Conservation (phyloP, 2,329 filamentous ascomycete genomes). For the Alternaria triticimaculans region DNA sequence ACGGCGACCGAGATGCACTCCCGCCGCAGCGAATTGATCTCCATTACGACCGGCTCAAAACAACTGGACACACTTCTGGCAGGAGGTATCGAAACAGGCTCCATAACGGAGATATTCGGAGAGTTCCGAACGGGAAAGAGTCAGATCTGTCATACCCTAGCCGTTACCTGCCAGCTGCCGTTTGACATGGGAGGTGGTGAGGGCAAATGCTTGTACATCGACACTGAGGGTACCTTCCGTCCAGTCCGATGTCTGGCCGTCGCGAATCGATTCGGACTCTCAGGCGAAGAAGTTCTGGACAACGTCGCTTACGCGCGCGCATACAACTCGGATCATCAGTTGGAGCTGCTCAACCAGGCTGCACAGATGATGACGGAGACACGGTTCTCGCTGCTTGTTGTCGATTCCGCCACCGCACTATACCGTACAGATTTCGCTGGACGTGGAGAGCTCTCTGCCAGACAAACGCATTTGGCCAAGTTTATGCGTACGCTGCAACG, state of each 20-base stretch:
- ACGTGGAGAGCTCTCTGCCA: conserved; percentile 93
- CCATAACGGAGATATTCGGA: conserved; percentile 96
- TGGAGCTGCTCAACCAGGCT: conserved; percentile 92
- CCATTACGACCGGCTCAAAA: conserved; percentile 97
- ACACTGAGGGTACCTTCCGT: conserved; percentile 94
- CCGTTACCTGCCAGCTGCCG: conserved; percentile 94
- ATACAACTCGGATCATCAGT: conserved; percentile 98
- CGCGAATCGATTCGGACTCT: conserved; percentile 91
- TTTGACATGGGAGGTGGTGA: conserved; percentile 99
- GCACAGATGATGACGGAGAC: conserved; percentile 99
- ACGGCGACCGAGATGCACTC: conserved; percentile 99
- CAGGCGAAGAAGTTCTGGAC: conserved; percentile 95
- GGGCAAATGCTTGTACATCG: conserved; percentile 97
- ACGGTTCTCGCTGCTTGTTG: conserved; percentile 91
- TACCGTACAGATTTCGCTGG: conserved; percentile 97
- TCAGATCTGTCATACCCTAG: conserved; percentile 98
- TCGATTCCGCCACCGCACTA: conserved; percentile 93
- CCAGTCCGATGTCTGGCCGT: conserved; percentile 90
- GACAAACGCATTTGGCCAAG: conserved; percentile 87
- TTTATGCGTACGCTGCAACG: conserved; percentile 86
- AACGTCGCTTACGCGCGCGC: conserved; percentile 98
- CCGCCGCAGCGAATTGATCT: conserved; percentile 93
- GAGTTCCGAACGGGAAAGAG: conserved; percentile 98
- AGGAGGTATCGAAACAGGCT: conserved; percentile 94
- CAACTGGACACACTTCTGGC: conserved; percentile 94